These are phyloP conservation scores for Eudorina sp. DNA, from an alignment of 139 green algal species.

Conservation along the genomic window DNA sequence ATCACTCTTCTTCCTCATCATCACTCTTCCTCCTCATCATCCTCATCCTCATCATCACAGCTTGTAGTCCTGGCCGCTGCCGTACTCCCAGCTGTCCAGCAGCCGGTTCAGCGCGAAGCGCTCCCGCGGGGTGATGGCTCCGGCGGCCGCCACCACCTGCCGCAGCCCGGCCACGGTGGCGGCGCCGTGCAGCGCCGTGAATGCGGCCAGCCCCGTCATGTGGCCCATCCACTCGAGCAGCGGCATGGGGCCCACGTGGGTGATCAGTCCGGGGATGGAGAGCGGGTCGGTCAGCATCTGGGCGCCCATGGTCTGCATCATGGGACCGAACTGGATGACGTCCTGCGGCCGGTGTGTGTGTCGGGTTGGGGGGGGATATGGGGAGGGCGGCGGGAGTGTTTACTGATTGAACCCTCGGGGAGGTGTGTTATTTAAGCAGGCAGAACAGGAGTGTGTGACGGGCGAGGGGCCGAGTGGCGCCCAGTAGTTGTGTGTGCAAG, in stretches of 20 bases:
- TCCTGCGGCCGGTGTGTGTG: too few relatives aligned
- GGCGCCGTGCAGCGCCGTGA: constrained; percentile 58
- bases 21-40: neutral
- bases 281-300: constrained; percentile 70
- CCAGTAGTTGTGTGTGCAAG: too few relatives aligned
- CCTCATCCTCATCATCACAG: constrained; percentile 22
- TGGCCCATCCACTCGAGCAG: constrained; percentile 80
- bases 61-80: constrained; percentile 76
- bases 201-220: constrained; percentile 68
- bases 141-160: constrained; percentile 18
- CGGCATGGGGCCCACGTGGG: constrained; percentile 65
- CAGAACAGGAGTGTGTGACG: too few relatives aligned
- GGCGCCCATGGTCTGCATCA: constrained; percentile 62
- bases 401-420: too few relatives aligned
- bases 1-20: neutral
- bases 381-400: too few relatives aligned
- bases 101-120: constrained; percentile 49
- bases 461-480: too few relatives aligned
- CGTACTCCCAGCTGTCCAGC: constrained; percentile 76
- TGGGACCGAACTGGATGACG: constrained; percentile 83
- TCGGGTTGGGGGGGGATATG: too few relatives aligned
- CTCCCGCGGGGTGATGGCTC: neutral
- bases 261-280: constrained; percentile 78
- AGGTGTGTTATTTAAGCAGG: too few relatives aligned
- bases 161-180: neutral